Percentiles rank a stretch among this genome's conserved stretches.
phyloP scores from a whole-genome alignment of 2,329 filamentous ascomycete genomes.

The Trichoderma sp. region DNA sequence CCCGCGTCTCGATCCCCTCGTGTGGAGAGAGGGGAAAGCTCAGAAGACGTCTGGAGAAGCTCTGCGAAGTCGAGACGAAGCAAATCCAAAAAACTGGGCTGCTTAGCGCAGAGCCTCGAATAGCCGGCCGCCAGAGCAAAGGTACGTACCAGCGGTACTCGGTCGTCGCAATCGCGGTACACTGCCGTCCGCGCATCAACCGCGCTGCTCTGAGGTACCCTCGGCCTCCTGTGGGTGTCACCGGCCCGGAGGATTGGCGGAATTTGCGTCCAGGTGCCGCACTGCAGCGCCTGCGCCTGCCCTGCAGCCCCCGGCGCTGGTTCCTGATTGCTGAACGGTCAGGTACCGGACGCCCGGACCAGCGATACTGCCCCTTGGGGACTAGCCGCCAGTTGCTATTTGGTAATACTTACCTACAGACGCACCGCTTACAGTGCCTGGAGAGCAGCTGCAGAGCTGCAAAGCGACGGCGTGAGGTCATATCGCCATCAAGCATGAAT shows the following conservation, averaged over 20 bases:
- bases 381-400: slow-evolving; percentile 39
- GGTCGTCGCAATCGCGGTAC: background rate
- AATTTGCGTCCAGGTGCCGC: slow-evolving; percentile 20
- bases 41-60: slow-evolving; percentile 20
- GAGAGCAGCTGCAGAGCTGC: background rate
- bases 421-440: background rate
- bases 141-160: slow-evolving; percentile 14
- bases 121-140: slow-evolving; percentile 37
- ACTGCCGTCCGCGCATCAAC: too few relatives aligned
- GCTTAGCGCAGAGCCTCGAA: slow-evolving; percentile 40
- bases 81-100: slow-evolving; percentile 13
- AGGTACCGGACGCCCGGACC: slow-evolving; percentile 41
- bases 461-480: slow-evolving; percentile 36
- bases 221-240: slow-evolving; percentile 7
- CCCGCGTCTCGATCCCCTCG: background rate
- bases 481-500: slow-evolving; percentile 38
- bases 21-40: slow-evolving; percentile 14
- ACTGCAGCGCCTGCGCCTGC: slow-evolving; percentile 24
- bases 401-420: slow-evolving; percentile 36
- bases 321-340: slow-evolving; percentile 39
- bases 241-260: slow-evolving; percentile 25
- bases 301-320: slow-evolving; percentile 30
- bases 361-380: slow-evolving; percentile 38
- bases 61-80: slow-evolving; percentile 28
- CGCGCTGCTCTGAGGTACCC: background rate